These are phyloP conservation scores for Gigaspora rosea DNA, from an alignment of 192 early-diverging fungal species.

Conservation along the genomic window DNA sequence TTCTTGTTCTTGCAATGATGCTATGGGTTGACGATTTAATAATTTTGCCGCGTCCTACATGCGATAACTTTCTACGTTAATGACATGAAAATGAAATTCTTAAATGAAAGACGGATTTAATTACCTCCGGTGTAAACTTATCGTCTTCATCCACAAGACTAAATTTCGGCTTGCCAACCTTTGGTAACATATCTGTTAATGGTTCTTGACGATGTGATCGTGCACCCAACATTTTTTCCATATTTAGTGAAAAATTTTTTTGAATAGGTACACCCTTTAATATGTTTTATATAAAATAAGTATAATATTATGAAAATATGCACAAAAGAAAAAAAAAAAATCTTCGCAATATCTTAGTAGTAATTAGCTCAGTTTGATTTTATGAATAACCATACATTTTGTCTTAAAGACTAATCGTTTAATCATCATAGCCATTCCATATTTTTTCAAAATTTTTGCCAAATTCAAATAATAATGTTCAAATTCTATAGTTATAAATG, in stretches of 20 bases:
- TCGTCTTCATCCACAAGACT: conserved; percentile 81
- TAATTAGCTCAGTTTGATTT: too few relatives aligned
- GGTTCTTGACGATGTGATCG: conserved; percentile 48
- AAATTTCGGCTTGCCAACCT: conserved; percentile 74
- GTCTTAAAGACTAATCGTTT: too few relatives aligned
- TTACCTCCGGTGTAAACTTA: conserved; percentile 62
- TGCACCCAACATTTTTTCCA: conserved; percentile 83
- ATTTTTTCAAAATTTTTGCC: too few relatives aligned
- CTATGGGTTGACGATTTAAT: conserved; percentile 56
- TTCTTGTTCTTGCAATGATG: conserved; percentile 48
- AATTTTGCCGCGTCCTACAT: conserved; percentile 74
- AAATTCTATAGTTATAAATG: not conserved
- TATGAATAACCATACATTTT: too few relatives aligned
- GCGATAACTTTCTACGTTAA: not conserved
- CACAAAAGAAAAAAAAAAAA: conserved; percentile 2
- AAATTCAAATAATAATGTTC: conserved; percentile 7
- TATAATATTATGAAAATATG: not conserved
- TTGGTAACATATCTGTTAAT: conserved; percentile 55
- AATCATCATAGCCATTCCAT: too few relatives aligned
- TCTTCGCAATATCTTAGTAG: too few relatives aligned
- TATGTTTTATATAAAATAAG: not conserved
- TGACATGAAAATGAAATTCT: not conserved
- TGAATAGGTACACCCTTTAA: conserved; percentile 58
- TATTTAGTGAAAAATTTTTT: conserved; percentile 70
- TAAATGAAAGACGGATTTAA: not conserved